These are phyloP conservation scores for rapeseed (Brassica napus) DNA, from an alignment of 345 rosid genomes.

Conservation along the genomic window Da-Ae NC_063443.1:2212001-2212500, in stretches of 20 bases:
- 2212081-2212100: conserved; percentile 17
- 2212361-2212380: conserved; percentile 43
- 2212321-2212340: conserved; percentile 59
- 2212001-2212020: conserved; percentile 29
- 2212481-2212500: conserved; percentile 56
- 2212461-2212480: conserved; percentile 49
- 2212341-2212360: conserved; percentile 14
- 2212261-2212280: conserved; percentile 75
- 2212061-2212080: neutral
- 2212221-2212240: conserved; percentile 22
- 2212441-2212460: conserved; percentile 50
- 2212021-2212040: conserved; percentile 11
- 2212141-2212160: conserved; percentile 25
- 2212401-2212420: conserved; percentile 63
- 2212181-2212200: conserved; percentile 32
- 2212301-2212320: conserved; percentile 56
- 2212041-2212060: neutral
- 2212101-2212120: neutral
- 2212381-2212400: conserved; percentile 62
- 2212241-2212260: conserved; percentile 14
- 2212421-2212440: conserved; percentile 74
- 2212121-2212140: conserved; percentile 61
- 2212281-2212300: conserved; percentile 65
- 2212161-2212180: conserved; percentile 23
- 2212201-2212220: conserved; percentile 45